Evolutionary conservation across 768 basidiomycete genomes (phyloP).

Genomic region (Psilocybe sp.): DNA sequence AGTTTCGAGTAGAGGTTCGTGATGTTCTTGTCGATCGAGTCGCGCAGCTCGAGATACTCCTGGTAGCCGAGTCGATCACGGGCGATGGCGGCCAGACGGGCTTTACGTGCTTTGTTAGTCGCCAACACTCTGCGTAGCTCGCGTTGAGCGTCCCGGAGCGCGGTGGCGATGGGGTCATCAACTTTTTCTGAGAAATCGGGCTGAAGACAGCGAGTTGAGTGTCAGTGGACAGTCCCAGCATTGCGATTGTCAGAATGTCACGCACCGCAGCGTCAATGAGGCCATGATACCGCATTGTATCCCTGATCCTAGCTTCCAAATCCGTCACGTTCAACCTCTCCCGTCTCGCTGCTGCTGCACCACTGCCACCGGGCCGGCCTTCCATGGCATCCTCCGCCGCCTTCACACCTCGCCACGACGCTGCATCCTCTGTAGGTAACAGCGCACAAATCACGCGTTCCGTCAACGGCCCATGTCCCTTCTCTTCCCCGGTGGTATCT

Average conservation of each 20-base stretch:
- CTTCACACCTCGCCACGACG: constrained; percentile 74
- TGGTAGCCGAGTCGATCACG: constrained; percentile 87
- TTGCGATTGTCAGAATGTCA: constrained; percentile 12
- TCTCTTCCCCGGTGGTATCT: constrained; percentile 68
- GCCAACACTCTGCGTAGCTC: constrained; percentile 75
- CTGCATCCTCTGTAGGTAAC: constrained; percentile 63
- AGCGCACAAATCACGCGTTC: constrained; percentile 80
- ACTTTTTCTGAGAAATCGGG: constrained; percentile 76
- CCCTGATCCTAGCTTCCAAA: constrained; percentile 69
- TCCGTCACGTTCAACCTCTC: constrained; percentile 80
- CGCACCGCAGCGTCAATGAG: constrained; percentile 68
- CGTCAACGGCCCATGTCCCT: constrained; percentile 83
- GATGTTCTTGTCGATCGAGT: constrained; percentile 86
- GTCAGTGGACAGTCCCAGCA: neutral
- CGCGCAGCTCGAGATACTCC: constrained; percentile 84
- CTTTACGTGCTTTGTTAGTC: constrained; percentile 81
- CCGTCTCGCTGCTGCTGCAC: constrained; percentile 69
- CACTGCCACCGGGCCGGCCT: constrained; percentile 76
- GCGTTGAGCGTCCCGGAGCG: constrained; percentile 83
- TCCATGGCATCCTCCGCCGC: constrained; percentile 85
- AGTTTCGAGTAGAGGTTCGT: constrained; percentile 70
- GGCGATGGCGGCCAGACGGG: constrained; percentile 70
- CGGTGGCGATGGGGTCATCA: constrained; percentile 92
- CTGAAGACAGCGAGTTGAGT: constrained; percentile 30
- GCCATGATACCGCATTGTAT: constrained; percentile 77